A percentile compares a stretch with the other conserved stretches of the same genome.
Conservation (phyloP, 345 rosid genomes). For the Populus deltoides region DNA sequence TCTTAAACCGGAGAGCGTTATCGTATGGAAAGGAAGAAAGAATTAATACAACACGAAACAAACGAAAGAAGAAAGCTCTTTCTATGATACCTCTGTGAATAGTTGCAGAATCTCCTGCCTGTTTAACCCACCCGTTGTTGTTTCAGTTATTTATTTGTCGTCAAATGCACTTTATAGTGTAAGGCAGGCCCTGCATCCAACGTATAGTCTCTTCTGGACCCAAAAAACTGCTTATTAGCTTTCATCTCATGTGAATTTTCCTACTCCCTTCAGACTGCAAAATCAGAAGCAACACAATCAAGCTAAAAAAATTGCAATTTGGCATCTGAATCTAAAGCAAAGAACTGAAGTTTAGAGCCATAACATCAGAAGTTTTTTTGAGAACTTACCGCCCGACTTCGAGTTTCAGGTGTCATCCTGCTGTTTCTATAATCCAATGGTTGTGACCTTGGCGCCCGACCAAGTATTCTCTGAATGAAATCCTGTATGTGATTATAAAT, state of each 20-base stretch:
- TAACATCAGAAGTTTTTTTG: background rate
- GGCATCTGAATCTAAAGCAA: background rate
- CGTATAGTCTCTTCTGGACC: background rate
- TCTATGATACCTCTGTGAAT: background rate
- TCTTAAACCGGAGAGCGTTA: background rate
- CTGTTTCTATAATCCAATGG: conserved; percentile 9
- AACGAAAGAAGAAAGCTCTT: conserved; percentile 10
- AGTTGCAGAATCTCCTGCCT: background rate
- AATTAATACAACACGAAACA: background rate
- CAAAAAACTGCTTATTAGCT: background rate
- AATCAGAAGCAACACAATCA: conserved; percentile 4
- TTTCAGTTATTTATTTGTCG: background rate
- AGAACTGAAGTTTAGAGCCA: background rate
- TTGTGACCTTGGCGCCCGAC: conserved; percentile 15
- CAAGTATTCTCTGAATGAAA: conserved; percentile 21
- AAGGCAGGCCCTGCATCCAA: background rate
- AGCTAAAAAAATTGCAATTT: background rate
- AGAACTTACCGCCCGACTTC: conserved; percentile 18
- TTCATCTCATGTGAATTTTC: conserved; percentile 17
- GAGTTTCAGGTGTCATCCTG: background rate
- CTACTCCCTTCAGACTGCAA: conserved; percentile 26
- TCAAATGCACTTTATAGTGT: background rate
- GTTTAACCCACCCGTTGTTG: background rate
- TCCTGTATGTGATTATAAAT: conserved; percentile 37
- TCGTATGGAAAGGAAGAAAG: background rate